Conservation (phyloP, 2,329 filamentous ascomycete species). For the Alternaria brassicicola region DNA sequence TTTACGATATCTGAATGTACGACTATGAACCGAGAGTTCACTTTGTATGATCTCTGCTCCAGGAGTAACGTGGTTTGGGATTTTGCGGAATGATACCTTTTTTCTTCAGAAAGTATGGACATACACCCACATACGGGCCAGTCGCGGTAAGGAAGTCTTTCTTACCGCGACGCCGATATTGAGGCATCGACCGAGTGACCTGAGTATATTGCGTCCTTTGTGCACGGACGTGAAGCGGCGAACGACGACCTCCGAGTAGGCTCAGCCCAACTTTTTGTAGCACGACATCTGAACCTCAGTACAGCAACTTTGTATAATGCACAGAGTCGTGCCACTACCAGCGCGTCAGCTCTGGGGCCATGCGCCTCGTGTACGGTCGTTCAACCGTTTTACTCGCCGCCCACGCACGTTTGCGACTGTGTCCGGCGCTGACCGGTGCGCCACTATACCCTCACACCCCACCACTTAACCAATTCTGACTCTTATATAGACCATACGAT, state of each 20-base stretch:
- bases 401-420: conserved; percentile 55
- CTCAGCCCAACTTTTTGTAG: conserved; percentile 19
- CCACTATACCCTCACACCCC: not conserved
- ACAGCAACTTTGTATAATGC: conserved; percentile 26
- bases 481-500: conserved; percentile 71
- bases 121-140: not conserved
- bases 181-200: not conserved
- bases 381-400: conserved; percentile 41
- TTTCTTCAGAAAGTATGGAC: not conserved
- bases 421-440: conserved; percentile 43
- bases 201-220: not conserved
- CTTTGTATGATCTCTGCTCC: conserved; percentile 43
- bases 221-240: conserved; percentile 22
- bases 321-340: conserved; percentile 35
- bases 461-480: conserved; percentile 22
- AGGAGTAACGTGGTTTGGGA: conserved; percentile 11
- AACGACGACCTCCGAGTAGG: conserved; percentile 21
- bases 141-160: not conserved
- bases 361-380: conserved; percentile 54
- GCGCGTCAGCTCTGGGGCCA: conserved; percentile 55
- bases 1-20: conserved; percentile 23
- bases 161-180: not conserved
- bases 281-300: not conserved
- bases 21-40: conserved; percentile 24
- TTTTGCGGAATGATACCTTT: conserved; percentile 25